Evolutionary conservation across 2,329 filamentous ascomycete genomes (phyloP), one percentile per base, ranked within the genome.

Genomic region (Pseudocercospora cruenta): DNA sequence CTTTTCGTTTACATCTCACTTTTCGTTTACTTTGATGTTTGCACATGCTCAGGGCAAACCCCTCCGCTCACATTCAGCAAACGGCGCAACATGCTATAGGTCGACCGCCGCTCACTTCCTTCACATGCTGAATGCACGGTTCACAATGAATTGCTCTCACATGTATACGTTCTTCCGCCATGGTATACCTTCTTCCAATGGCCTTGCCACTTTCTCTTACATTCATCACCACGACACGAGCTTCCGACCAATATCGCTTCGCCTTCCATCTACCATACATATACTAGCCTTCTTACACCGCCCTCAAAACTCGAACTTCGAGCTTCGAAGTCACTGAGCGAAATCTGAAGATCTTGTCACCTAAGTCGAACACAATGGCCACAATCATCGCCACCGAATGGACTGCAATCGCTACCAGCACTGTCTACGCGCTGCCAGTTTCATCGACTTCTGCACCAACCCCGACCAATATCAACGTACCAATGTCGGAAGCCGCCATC

Each of bases 121-220:
- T 58, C 55, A 58, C 55, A 33, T 58, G 26, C 28, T 19, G n/a
- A 22, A 26, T 39, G 55, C 55, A 58, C 33, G 28, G 55, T 58
- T 24, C 31, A 19, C 22, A n/a, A 55, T 31, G 26, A 26, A n/a
- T n/a, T 33, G 12, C 14, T 55, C 16, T 55, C 53, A 55, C 53
- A 55, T 21, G 28, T 33, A 55, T 33, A 55, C 10, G 26, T 3
- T 19, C 26, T 33, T 12, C 31, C 55, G 28, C 24, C 10, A 58
- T 43, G 16, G n/a, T 43, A 58, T 39, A 43, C 9, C 4, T 4
- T 39, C 26, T 58, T 39, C 24, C 8, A 36, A 1, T 22, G 0
- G 21, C 2, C 55, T 58, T 43, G 33, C 55, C 31, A 39, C 55
- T 58, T 24, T 58, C 55, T 19, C 9, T 43, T 24, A 43, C 31